These are phyloP conservation scores for Lathyrus sativus DNA, from an alignment of 306 rosid species.

Conservation along the genomic window DNA sequence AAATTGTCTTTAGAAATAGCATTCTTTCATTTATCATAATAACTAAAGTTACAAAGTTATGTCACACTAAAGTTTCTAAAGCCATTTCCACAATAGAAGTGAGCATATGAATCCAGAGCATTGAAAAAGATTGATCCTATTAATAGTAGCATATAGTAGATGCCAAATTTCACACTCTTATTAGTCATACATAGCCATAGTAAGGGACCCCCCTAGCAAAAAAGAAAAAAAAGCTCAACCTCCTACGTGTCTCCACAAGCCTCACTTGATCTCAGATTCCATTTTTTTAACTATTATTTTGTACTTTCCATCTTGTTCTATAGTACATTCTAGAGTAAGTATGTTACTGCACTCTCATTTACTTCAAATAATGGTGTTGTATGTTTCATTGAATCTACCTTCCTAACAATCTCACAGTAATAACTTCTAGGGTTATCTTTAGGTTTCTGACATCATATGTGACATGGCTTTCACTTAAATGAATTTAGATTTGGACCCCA, in stretches of 20 bases:
- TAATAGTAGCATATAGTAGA: neutral
- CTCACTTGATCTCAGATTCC: conserved; percentile 25
- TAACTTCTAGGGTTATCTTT: conserved; percentile 34
- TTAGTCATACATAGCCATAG: neutral
- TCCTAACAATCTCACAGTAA: neutral
- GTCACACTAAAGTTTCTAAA: neutral
- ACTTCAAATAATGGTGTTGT: neutral
- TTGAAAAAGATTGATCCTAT: neutral
- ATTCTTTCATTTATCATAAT: too few relatives aligned
- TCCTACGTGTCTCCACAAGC: neutral
- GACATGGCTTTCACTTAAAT: conserved; percentile 48
- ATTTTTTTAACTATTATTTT: neutral
- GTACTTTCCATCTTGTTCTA: neutral
- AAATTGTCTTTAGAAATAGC: too few relatives aligned
- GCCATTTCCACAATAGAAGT: neutral
- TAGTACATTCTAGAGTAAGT: neutral
- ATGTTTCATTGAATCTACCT: neutral
- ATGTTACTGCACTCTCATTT: neutral
- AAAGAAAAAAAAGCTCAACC: conserved; percentile 5
- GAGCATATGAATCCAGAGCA: neutral
- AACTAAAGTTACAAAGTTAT: too few relatives aligned
- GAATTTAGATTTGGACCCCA: conserved; percentile 34
- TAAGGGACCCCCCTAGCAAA: conserved; percentile 17
- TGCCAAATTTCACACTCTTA: conserved; percentile 14
- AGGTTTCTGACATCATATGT: conserved; percentile 43